phyloP scores from a whole-genome alignment of 2,329 filamentous ascomycete genomes.

The Epichloe scottii region DNA sequence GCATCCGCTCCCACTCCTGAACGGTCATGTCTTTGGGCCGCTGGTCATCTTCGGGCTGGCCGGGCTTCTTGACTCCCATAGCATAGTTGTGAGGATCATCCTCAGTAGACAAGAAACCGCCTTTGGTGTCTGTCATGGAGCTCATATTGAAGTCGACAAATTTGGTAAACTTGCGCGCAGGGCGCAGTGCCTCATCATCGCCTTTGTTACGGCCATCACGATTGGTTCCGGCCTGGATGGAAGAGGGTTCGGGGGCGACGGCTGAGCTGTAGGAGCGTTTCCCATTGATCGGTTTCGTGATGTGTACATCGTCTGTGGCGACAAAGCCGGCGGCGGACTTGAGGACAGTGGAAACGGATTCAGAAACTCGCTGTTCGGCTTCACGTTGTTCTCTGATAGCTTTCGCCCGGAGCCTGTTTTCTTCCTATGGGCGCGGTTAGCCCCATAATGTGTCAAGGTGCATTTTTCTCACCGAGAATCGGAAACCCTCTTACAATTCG shows the following conservation, averaged over 20 bases:
- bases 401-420: conserved; percentile 79
- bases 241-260: conserved; percentile 24
- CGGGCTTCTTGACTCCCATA: conserved; percentile 34
- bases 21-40: conserved; percentile 82
- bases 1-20: conserved; percentile 80
- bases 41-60: conserved; percentile 29
- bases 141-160: conserved; percentile 98
- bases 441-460: background rate
- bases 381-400: conserved; percentile 65
- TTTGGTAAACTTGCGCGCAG: conserved; percentile 79
- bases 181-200: conserved; percentile 46
- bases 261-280: conserved; percentile 63
- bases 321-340: conserved; percentile 58
- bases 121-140: conserved; percentile 96
- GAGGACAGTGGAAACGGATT: conserved; percentile 27
- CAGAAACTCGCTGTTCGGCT: conserved; percentile 41
- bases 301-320: conserved; percentile 50
- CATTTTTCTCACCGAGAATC: background rate
- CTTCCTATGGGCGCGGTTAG: conserved; percentile 48
- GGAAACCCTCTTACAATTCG: conserved; percentile 35
- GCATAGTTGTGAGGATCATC: conserved; percentile 86
- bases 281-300: conserved; percentile 30
- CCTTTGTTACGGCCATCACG: conserved; percentile 51
- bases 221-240: conserved; percentile 39
- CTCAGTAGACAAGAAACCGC: conserved; percentile 79